Evolutionary conservation across 2,329 filamentous ascomycete species (phyloP).

Genomic region (Pyrenophora seminiperda): DNA sequence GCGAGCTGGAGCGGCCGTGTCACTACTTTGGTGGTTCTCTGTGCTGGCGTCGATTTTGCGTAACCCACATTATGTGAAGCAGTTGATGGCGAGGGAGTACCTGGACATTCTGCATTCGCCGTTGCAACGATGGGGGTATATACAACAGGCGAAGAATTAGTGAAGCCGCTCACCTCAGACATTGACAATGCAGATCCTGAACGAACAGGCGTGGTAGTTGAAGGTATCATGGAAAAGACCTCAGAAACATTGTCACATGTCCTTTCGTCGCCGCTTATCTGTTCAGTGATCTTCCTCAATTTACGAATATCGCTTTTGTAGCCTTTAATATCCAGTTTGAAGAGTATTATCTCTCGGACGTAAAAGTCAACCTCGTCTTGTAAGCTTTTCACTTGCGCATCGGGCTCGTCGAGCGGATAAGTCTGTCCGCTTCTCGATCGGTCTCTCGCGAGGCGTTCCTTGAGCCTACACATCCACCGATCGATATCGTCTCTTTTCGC

Average conservation of each 20-base stretch:
- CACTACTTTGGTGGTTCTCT: slow-evolving; percentile 9
- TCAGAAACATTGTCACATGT: slow-evolving; percentile 37
- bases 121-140: slow-evolving; percentile 16
- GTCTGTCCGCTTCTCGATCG: slow-evolving; percentile 14
- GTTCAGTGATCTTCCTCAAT: slow-evolving; percentile 34
- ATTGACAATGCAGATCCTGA: slow-evolving; percentile 23
- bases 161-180: slow-evolving; percentile 27
- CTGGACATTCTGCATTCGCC: slow-evolving; percentile 7
- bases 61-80: slow-evolving; percentile 10
- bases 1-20: slow-evolving; percentile 15
- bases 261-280: slow-evolving; percentile 30
- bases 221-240: slow-evolving; percentile 31
- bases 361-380: slow-evolving; percentile 51
- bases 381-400: slow-evolving; percentile 36
- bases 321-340: slow-evolving; percentile 55
- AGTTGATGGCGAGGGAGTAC: slow-evolving; percentile 20
- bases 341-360: slow-evolving; percentile 55
- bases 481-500: slow-evolving; percentile 44
- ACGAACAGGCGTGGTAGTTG: slow-evolving; percentile 30
- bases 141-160: slow-evolving; percentile 25
- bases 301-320: slow-evolving; percentile 52
- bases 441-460: slow-evolving; percentile 39
- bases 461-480: slow-evolving; percentile 42
- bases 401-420: slow-evolving; percentile 7
- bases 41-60: background rate